phyloP scores from a whole-genome alignment of 2,329 filamentous ascomycete species.

The Neofusicoccum sp. region DNA sequence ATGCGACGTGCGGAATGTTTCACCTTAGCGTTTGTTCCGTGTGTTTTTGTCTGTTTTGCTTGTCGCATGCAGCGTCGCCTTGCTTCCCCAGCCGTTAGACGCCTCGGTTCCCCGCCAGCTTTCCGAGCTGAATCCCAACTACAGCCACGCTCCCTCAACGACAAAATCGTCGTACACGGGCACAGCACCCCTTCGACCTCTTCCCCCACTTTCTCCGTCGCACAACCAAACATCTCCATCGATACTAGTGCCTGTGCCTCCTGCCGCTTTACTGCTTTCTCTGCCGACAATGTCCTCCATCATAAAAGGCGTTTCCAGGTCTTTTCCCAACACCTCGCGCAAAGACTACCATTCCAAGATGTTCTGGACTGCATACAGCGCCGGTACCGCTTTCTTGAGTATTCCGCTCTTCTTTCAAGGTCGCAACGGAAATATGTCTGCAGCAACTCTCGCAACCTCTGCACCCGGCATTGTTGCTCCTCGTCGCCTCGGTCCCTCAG shows the following conservation, averaged over 20 bases:
- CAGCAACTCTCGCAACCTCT: not conserved
- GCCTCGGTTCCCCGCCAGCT: slow-evolving; percentile 7
- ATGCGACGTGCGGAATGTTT: not conserved
- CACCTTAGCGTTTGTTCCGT: not conserved
- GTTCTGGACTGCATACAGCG: slow-evolving; percentile 7
- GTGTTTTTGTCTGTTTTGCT: not conserved
- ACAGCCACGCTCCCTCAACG: not conserved
- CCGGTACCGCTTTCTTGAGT: not conserved
- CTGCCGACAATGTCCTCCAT: not conserved
- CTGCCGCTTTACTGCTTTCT: not conserved
- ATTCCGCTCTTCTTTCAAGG: not conserved
- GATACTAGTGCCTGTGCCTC: not conserved
- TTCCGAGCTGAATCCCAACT: slow-evolving; percentile 3
- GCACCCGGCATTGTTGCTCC: not conserved
- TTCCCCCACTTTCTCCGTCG: not conserved
- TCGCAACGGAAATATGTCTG: not conserved
- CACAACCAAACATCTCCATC: not conserved
- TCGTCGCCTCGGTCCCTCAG: not conserved
- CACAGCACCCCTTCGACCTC: not conserved
- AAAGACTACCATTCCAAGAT: not conserved
- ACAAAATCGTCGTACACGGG: not conserved
- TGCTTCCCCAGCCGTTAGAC: not conserved
- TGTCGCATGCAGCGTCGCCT: slow-evolving; percentile 2
- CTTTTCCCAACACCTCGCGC: not conserved
- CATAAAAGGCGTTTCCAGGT: not conserved